These are phyloP conservation scores for Aspergillus incahuasiensis DNA, from an alignment of 495 filamentous ascomycete species.

Conservation along the genomic window DNA sequence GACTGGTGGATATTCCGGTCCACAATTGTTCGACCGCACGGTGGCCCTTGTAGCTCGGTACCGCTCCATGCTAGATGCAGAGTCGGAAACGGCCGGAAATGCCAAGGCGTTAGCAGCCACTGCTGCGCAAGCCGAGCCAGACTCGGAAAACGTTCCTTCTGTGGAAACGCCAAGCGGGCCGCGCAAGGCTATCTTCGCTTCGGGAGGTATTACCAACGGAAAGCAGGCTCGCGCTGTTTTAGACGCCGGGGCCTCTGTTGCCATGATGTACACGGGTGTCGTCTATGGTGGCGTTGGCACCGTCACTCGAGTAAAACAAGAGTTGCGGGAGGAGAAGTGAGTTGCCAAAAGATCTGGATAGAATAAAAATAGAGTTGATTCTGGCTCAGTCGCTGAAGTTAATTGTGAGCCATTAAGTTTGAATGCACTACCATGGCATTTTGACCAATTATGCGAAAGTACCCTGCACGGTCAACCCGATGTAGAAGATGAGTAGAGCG, in stretches of 20 bases:
- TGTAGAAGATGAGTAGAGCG: not conserved
- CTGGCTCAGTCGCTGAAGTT: not conserved
- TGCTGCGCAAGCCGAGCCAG: constrained; percentile 11
- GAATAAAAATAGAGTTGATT: not conserved
- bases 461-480: not conserved
- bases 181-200: constrained; percentile 85
- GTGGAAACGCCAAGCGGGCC: constrained; percentile 19
- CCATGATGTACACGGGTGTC: constrained; percentile 78
- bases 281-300: constrained; percentile 85
- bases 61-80: constrained; percentile 63
- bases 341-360: not conserved
- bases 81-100: constrained; percentile 15
- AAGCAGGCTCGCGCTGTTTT: constrained; percentile 72
- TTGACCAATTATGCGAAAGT: not conserved
- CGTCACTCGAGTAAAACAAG: constrained; percentile 77
- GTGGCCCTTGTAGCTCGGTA: constrained; percentile 73
- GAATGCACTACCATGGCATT: not conserved
- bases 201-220: constrained; percentile 83
- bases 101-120: constrained; percentile 11
- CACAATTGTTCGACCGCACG: constrained; percentile 76
- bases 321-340: constrained; percentile 60
- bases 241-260: constrained; percentile 80
- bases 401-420: not conserved
- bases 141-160: constrained; percentile 15
- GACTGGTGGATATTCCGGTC: constrained; percentile 85